Evolutionary conservation across 352 stramenopile genomes (phyloP).

Genomic region (Saprolegnia parasitica): DNA sequence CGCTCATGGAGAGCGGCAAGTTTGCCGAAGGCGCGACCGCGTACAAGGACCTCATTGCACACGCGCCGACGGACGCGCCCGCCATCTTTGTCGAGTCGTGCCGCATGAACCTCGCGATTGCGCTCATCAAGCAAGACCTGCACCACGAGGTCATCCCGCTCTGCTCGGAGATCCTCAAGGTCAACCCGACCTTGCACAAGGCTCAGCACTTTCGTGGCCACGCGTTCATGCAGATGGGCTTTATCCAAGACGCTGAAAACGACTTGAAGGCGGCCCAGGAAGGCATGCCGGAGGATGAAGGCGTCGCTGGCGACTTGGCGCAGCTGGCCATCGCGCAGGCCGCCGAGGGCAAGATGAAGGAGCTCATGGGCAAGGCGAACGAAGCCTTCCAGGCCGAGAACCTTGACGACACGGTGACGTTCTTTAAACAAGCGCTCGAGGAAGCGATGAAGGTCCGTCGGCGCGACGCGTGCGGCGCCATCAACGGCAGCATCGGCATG

Average conservation of each 20-base stretch:
- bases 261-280: slow-evolving; percentile 18
- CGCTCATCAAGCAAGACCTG: slow-evolving; percentile 24
- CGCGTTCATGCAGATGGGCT: slow-evolving; percentile 22
- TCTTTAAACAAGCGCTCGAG: slow-evolving; percentile 19
- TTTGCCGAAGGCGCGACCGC: slow-evolving; percentile 12
- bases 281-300: slow-evolving; percentile 22
- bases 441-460: slow-evolving; percentile 24
- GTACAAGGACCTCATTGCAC: slow-evolving; percentile 21
- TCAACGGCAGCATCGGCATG: slow-evolving; percentile 28
- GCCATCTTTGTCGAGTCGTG: slow-evolving; percentile 25
- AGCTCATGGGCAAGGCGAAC: slow-evolving; percentile 15
- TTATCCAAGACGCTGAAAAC: slow-evolving; percentile 22
- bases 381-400: slow-evolving; percentile 22
- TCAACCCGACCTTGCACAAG: slow-evolving; percentile 18
- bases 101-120: slow-evolving; percentile 26
- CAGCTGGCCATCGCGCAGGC: slow-evolving; percentile 14
- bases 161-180: slow-evolving; percentile 20
- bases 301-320: slow-evolving; percentile 19
- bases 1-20: slow-evolving; percentile 18
- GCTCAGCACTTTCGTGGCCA: slow-evolving; percentile 26
- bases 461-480: slow-evolving; percentile 22
- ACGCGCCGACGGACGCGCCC: slow-evolving; percentile 2
- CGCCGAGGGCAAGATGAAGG: slow-evolving; percentile 21
- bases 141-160: slow-evolving; percentile 25
- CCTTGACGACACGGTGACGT: slow-evolving; percentile 3